Conservation (phyloP, 176 grass and related monocot genomes). For the Cymbopogon citratus region DNA sequence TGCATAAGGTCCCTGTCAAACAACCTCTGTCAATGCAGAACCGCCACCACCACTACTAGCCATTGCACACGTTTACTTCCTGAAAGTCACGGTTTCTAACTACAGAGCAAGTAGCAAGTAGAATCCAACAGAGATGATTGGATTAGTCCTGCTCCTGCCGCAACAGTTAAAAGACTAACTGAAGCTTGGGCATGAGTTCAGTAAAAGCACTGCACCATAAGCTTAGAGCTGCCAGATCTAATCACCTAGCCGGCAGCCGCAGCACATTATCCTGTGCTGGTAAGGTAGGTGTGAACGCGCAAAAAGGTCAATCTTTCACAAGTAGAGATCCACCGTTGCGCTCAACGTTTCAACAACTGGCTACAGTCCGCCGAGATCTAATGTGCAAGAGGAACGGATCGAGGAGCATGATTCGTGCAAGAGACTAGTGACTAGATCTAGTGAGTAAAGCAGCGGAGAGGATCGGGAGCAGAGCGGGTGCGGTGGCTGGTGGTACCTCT, state of each 20-base stretch:
- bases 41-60: not conserved
- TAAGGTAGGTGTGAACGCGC: not conserved
- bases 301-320: not conserved
- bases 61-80: not conserved
- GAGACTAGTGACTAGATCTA: not conserved
- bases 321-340: constrained; percentile 6
- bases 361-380: not conserved
- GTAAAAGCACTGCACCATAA: not conserved
- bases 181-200: not conserved
- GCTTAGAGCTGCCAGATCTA: constrained; percentile 15
- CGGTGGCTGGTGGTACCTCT: constrained; percentile 42
- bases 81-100: not conserved
- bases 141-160: not conserved
- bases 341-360: not conserved
- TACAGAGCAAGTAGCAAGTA: not conserved
- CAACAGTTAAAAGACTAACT: not conserved
- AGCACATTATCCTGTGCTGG: not conserved
- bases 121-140: not conserved
- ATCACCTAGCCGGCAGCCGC: not conserved
- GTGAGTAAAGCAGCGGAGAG: not conserved
- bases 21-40: not conserved
- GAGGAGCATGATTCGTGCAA: not conserved
- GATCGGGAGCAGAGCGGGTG: not conserved
- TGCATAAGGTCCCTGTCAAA: not conserved
- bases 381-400: not conserved